phyloP scores from a whole-genome alignment of 129 eudicot species.

The Erigeron canadensis region DNA sequence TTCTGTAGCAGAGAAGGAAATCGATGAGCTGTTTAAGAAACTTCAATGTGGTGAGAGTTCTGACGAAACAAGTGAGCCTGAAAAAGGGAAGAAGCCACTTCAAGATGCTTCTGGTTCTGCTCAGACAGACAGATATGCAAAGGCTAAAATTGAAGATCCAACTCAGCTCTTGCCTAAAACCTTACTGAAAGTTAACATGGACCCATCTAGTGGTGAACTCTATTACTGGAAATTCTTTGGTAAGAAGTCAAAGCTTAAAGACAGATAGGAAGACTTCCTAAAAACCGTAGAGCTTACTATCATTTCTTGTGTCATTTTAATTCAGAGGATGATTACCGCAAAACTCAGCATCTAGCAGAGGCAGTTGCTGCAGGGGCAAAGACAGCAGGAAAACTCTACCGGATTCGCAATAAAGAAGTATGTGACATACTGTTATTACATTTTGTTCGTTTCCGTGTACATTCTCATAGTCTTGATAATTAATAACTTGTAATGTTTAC shows the following conservation, averaged over 20 bases:
- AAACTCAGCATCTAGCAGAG: conserved; percentile 21
- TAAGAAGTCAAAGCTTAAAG: not conserved
- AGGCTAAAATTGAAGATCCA: conserved; percentile 16
- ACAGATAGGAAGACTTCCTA: not conserved
- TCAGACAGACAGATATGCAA: conserved; percentile 9
- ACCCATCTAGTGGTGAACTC: not conserved
- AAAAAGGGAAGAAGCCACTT: too few species aligned
- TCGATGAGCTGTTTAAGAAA: conserved; percentile 7
- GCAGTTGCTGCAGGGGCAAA: conserved; percentile 25
- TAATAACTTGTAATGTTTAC: not conserved
- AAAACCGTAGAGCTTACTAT: too few species aligned
- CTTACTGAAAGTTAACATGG: not conserved
- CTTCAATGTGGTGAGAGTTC: conserved; percentile 13
- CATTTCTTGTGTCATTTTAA: not conserved
- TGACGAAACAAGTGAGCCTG: too few species aligned
- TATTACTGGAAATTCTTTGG: conserved; percentile 12
- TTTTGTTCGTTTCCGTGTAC: not conserved
- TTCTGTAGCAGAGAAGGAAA: conserved; percentile 1
- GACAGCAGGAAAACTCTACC: conserved; percentile 22
- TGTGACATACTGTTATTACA: not conserved
- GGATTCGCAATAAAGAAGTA: conserved; percentile 28
- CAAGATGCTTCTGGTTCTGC: too few species aligned
- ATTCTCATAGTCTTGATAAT: not conserved
- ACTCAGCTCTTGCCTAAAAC: not conserved
- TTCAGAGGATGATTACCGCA: conserved; percentile 22